Percentiles rank a stretch among this genome's conserved stretches.
phyloP scores from a whole-genome alignment of 805 yeast genomes.

The Yamadazyma insecticola region DNA sequence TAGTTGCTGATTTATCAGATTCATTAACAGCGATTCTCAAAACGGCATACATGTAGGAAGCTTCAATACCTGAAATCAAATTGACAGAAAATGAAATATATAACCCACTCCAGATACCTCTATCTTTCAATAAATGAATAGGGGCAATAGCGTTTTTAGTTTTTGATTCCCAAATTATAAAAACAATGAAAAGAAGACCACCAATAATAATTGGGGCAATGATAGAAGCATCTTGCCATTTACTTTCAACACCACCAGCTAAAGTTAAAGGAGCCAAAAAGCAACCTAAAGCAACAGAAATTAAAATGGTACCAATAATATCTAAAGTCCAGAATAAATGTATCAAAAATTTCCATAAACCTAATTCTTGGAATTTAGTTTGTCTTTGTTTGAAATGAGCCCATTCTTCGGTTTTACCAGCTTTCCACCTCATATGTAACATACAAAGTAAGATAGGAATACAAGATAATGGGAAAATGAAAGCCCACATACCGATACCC shows the following conservation, averaged over 20 bases:
- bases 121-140: slow-evolving; percentile 52
- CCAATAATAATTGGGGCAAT: slow-evolving; percentile 72
- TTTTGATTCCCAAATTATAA: slow-evolving; percentile 54
- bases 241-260: slow-evolving; percentile 56
- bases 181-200: slow-evolving; percentile 51
- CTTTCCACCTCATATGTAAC: slow-evolving; percentile 52
- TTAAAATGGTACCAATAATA: slow-evolving; percentile 53
- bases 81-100: slow-evolving; percentile 52
- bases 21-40: slow-evolving; percentile 60
- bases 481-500: slow-evolving; percentile 80
- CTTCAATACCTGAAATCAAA: slow-evolving; percentile 62
- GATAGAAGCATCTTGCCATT: slow-evolving; percentile 57
- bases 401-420: slow-evolving; percentile 50
- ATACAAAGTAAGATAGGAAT: slow-evolving; percentile 53
- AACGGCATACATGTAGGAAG: slow-evolving; percentile 63
- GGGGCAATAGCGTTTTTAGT: slow-evolving; percentile 63
- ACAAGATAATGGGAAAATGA: slow-evolving; percentile 61
- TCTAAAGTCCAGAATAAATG: slow-evolving; percentile 57
- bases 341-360: slow-evolving; percentile 24
- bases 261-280: slow-evolving; percentile 68
- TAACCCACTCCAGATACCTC: slow-evolving; percentile 69
- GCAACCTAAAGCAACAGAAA: slow-evolving; percentile 55
- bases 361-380: slow-evolving; percentile 25
- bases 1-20: slow-evolving; percentile 57
- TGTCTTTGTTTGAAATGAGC: slow-evolving; percentile 33